Evolutionary conservation across 306 rosid genomes (phyloP).

Genomic region (Castanospermum australe): DNA sequence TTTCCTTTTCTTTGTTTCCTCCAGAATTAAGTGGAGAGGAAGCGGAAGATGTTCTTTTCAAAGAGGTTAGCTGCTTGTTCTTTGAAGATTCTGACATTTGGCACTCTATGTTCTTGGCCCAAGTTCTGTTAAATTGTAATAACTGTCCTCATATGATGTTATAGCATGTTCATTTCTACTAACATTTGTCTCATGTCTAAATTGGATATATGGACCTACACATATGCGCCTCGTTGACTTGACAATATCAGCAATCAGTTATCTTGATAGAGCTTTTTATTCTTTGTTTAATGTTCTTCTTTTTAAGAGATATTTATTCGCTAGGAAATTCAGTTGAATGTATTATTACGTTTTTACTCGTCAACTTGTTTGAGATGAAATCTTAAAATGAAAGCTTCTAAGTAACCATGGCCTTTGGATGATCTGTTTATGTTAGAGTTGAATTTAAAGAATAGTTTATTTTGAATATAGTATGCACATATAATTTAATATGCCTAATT

Average conservation of each 20-base stretch:
- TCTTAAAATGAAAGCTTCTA: conserved; percentile 15
- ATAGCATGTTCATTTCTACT: background rate
- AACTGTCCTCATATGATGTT: background rate
- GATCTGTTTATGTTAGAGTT: conserved; percentile 2
- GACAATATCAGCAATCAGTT: conserved; percentile 13
- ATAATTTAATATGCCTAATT: background rate
- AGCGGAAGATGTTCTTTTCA: conserved; percentile 83
- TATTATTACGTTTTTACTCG: background rate
- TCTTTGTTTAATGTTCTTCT: conserved; percentile 9
- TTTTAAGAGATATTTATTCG: background rate
- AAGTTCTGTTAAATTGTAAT: conserved; percentile 4
- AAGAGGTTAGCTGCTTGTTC: conserved; percentile 66
- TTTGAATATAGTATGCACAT: background rate
- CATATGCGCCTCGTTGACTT: background rate
- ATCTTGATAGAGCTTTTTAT: conserved; percentile 8
- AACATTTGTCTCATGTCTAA: background rate
- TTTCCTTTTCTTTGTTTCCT: conserved; percentile 33
- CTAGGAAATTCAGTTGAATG: conserved; percentile 4
- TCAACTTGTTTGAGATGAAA: background rate
- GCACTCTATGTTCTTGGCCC: conserved; percentile 6
- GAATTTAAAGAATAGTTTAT: background rate
- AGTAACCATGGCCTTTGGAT: conserved; percentile 6
- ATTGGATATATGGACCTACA: background rate
- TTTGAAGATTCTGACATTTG: conserved; percentile 4
- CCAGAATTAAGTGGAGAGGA: conserved; percentile 92